Percentiles rank a stretch among this genome's conserved stretches.
Evolutionary conservation across 164 flowering plant species (phyloP).

Genomic region (Houttuynia cordata): DNA sequence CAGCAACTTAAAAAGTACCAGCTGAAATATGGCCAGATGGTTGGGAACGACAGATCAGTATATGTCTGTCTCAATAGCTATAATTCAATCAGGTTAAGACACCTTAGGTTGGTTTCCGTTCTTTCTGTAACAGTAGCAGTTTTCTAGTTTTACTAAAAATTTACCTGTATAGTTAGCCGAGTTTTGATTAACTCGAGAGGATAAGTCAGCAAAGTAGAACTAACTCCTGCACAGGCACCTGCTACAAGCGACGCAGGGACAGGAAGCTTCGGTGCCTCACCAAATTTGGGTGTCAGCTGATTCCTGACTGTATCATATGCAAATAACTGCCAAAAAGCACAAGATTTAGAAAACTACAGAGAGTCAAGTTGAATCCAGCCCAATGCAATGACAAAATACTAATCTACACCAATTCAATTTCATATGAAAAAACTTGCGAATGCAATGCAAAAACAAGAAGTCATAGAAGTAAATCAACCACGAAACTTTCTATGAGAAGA

Average conservation of each 20-base stretch:
- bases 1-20: too few relatives aligned
- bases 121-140: too few relatives aligned
- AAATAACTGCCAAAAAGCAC: slow-evolving; percentile 54
- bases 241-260: slow-evolving; percentile 81
- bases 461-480: too few relatives aligned
- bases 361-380: background rate
- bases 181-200: slow-evolving; percentile 94
- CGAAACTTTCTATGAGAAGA: too few relatives aligned
- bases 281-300: slow-evolving; percentile 48
- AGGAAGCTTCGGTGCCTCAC: slow-evolving; percentile 56
- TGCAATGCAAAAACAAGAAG: too few relatives aligned
- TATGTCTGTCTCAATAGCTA: too few relatives aligned
- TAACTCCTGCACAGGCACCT: slow-evolving; percentile 95
- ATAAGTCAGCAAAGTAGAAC: slow-evolving; percentile 77
- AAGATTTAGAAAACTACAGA: background rate
- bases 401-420: background rate
- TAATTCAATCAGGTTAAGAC: too few relatives aligned
- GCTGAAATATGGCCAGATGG: too few relatives aligned
- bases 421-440: background rate
- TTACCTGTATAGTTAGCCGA: slow-evolving; percentile 87
- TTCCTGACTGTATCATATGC: slow-evolving; percentile 87
- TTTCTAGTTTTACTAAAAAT: background rate
- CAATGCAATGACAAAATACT: background rate
- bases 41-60: too few relatives aligned
- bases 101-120: too few relatives aligned